Percentiles rank a stretch among this genome's conserved stretches.
Evolutionary conservation across 768 basidiomycete genomes (phyloP).

Genomic region (Boletus rex-veris): DNA sequence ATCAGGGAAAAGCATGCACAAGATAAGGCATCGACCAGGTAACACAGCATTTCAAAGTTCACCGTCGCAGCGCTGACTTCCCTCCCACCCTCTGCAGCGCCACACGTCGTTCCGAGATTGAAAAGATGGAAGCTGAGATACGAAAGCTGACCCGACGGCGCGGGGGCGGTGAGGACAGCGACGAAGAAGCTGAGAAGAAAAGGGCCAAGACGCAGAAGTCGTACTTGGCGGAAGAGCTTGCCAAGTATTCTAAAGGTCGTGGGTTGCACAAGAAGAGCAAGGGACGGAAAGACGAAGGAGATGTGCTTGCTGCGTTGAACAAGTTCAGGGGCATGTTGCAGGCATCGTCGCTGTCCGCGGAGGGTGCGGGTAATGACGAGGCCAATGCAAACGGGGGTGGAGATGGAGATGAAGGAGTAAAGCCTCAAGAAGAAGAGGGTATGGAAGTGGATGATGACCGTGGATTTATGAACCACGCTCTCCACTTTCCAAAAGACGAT

Average conservation of each 20-base stretch:
- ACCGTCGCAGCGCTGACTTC: not conserved
- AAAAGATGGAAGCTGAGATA: slow-evolving; percentile 86
- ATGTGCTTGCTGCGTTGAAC: slow-evolving; percentile 63
- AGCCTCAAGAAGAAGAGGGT: slow-evolving; percentile 40
- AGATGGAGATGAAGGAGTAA: slow-evolving; percentile 5
- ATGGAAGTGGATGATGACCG: slow-evolving; percentile 78
- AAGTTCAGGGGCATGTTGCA: slow-evolving; percentile 73
- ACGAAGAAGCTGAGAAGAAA: slow-evolving; percentile 52
- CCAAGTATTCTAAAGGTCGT: slow-evolving; percentile 70
- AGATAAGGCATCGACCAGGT: slow-evolving; percentile 67
- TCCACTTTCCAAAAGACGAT: slow-evolving; percentile 78
- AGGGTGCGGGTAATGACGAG: slow-evolving; percentile 24
- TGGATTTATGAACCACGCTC: slow-evolving; percentile 68
- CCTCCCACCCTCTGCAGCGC: slow-evolving; percentile 37
- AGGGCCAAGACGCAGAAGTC: slow-evolving; percentile 63
- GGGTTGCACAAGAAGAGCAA: slow-evolving; percentile 56
- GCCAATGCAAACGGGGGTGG: slow-evolving; percentile 14
- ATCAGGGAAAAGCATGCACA: slow-evolving; percentile 75
- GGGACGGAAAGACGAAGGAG: slow-evolving; percentile 65
- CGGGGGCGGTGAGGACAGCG: slow-evolving; percentile 56
- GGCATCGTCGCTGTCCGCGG: slow-evolving; percentile 31
- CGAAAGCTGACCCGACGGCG: slow-evolving; percentile 67
- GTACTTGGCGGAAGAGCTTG: slow-evolving; percentile 74
- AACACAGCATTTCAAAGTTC: not conserved
- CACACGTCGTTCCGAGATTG: slow-evolving; percentile 71